Conservation (phyloP, 176 grass and related monocot species). For the Areca catechu region DNA sequence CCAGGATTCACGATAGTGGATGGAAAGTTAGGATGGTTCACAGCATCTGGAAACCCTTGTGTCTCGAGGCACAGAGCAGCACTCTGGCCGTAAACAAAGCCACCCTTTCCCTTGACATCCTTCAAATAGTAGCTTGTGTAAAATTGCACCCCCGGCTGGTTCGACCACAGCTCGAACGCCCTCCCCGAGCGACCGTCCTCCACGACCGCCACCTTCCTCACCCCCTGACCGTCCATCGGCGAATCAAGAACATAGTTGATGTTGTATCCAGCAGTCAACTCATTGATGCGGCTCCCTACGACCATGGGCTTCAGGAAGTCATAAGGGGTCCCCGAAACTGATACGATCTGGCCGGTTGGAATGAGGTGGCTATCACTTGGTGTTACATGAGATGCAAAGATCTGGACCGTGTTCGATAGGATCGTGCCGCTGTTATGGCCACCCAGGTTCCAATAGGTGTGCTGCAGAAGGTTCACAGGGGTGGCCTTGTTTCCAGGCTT, state of each 20-base stretch:
- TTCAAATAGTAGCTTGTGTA: constrained; percentile 57
- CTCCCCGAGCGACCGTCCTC: constrained; percentile 33
- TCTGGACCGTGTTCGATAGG: constrained; percentile 45
- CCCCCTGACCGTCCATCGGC: neutral
- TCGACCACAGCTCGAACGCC: constrained; percentile 52
- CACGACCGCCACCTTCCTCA: constrained; percentile 45
- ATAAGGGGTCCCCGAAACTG: constrained; percentile 45
- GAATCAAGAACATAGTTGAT: constrained; percentile 47
- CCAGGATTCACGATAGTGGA: constrained; percentile 48
- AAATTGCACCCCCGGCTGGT: constrained; percentile 64
- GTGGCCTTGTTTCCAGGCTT: constrained; percentile 49
- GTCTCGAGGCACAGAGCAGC: constrained; percentile 57
- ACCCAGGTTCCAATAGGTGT: constrained; percentile 74
- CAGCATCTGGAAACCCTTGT: constrained; percentile 60
- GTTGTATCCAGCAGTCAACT: constrained; percentile 45
- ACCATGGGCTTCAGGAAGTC: constrained; percentile 36
- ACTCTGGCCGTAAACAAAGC: constrained; percentile 32
- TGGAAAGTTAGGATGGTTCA: constrained; percentile 83
- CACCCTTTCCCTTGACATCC: constrained; percentile 38
- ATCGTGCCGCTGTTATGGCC: constrained; percentile 54
- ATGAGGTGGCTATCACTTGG: constrained; percentile 40
- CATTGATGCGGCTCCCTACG: constrained; percentile 46
- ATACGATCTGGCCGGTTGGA: constrained; percentile 36
- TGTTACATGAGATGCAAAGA: constrained; percentile 38
- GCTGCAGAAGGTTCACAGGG: constrained; percentile 60